A percentile compares a stretch with the other conserved stretches of the same genome.
Evolutionary conservation across 2,329 filamentous ascomycete genomes (phyloP).

Genomic region (Alternaria brassicicola): DNA sequence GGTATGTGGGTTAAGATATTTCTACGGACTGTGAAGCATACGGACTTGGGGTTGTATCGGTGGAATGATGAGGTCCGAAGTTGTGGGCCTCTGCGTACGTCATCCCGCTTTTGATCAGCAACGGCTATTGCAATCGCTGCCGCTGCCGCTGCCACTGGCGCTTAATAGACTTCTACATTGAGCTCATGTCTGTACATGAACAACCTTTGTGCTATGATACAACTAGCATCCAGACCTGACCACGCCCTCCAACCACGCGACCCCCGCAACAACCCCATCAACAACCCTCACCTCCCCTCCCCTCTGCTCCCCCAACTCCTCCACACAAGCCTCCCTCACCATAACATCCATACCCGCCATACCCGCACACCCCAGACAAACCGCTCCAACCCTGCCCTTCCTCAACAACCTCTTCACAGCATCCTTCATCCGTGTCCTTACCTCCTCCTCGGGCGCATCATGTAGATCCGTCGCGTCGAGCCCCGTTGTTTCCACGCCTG

Average conservation of each 20-base stretch:
- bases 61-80: not conserved
- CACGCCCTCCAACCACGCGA: conserved; percentile 65
- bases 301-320: conserved; percentile 65
- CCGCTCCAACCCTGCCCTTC: conserved; percentile 64
- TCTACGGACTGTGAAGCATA: not conserved
- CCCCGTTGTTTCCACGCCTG: conserved; percentile 81
- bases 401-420: conserved; percentile 71
- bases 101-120: not conserved
- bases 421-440: conserved; percentile 68
- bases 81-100: not conserved
- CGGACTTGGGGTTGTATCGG: not conserved
- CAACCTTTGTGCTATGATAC: no score
- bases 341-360: conserved; percentile 85
- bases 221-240: conserved; percentile 48
- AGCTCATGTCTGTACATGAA: no score
- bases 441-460: conserved; percentile 66
- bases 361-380: conserved; percentile 87
- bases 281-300: conserved; percentile 71
- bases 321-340: conserved; percentile 71
- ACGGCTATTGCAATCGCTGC: no score
- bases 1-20: no score
- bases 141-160: no score
- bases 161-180: no score
- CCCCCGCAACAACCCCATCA: conserved; percentile 77
- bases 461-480: conserved; percentile 82